Base-by-base conservation (phyloP, 2,329 filamentous ascomycete genomes). In the Fusarium albosuccineum region DNA sequence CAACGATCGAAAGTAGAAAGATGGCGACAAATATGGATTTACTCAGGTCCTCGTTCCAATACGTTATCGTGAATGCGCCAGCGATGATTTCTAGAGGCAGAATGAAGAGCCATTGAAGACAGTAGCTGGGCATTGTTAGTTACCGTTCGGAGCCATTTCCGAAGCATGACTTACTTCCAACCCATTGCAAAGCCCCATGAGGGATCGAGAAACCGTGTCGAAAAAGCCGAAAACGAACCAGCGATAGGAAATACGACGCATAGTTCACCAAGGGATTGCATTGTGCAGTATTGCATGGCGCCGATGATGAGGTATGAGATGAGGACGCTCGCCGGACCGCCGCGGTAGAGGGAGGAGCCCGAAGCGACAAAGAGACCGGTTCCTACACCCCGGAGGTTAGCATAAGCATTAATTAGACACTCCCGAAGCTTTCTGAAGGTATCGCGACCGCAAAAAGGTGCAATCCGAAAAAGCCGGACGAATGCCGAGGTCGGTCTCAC, bases 141-240 rank as follows among this genome's bases (percentile, higher is more conserved):
- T 13, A 9, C 9, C 16, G 13, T 1, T 14, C 22, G 8, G 2
- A 5, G 5, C 6, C 17, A 2, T 1, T 7, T 13, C 9, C 9
- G 14, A 11, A 10, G 22, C 4, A 22, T 6, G 1, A 85, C 87
- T 78, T 78, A 92, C 85, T 97, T 97, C 93, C 93, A 97, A 9
- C 93, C 94, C 93, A 97, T 97, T 27, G 93, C 92, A 74, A 97
- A 97, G 0, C 94, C 94, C 93, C 93, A 97, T 0, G 94, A 94
- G 0, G 94, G 95, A 75, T 97, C 94, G 11, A 98, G 79, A 73
- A 98, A 97, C 11, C 95, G 89, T 10, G 93, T 97, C n/a, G 94
- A 97, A 79, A 94, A 97, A 6, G 93, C 91, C 0, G 93, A 93
- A 76, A 97, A 98, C 2, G 94, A 97, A 50, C 95, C 95, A 14